Percentiles rank a stretch among this genome's conserved stretches.
phyloP scores from a whole-genome alignment of 1,284 basidiomycete genomes.

The Naganishia liquefaciens region DNA sequence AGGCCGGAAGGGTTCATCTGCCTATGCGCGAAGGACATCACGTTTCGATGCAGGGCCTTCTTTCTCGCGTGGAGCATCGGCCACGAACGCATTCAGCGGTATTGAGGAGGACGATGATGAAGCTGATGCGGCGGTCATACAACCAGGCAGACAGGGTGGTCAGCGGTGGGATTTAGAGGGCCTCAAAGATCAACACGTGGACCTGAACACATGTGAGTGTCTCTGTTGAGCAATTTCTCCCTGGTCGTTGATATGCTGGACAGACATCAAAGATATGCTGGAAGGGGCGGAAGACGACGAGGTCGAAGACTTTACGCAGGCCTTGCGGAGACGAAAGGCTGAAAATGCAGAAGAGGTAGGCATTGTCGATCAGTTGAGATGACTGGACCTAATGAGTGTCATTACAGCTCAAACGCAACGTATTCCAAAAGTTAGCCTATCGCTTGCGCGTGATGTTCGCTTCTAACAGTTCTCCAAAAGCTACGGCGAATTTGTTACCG shows the following conservation, averaged over 20 bases:
- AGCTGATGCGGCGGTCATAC: slow-evolving; percentile 23
- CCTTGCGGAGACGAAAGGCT: slow-evolving; percentile 46
- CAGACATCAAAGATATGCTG: slow-evolving; percentile 45
- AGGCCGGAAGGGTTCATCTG: slow-evolving; percentile 3
- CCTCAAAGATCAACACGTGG: slow-evolving; percentile 72
- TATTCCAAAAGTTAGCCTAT: slow-evolving; percentile 79
- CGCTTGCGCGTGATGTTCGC: neutral
- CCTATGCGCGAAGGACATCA: slow-evolving; percentile 18
- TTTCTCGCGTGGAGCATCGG: slow-evolving; percentile 8
- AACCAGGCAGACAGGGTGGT: slow-evolving; percentile 41
- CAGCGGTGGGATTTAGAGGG: slow-evolving; percentile 62
- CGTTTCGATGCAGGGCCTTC: slow-evolving; percentile 17
- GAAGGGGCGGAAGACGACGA: slow-evolving; percentile 53
- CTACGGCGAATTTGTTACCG: slow-evolving; percentile 92
- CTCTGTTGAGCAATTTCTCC: neutral
- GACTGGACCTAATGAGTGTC: neutral
- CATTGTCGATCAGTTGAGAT: neutral
- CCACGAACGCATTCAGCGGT: neutral
- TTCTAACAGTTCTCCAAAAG: slow-evolving; percentile 54
- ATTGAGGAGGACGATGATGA: slow-evolving; percentile 33
- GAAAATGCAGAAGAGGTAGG: slow-evolving; percentile 46
- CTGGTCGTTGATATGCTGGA: neutral
- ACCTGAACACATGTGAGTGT: slow-evolving; percentile 74
- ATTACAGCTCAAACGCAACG: slow-evolving; percentile 73
- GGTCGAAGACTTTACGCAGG: slow-evolving; percentile 49